phyloP scores from a whole-genome alignment of 2,329 filamentous ascomycete genomes.

The Ascochyta rabiei region DNA sequence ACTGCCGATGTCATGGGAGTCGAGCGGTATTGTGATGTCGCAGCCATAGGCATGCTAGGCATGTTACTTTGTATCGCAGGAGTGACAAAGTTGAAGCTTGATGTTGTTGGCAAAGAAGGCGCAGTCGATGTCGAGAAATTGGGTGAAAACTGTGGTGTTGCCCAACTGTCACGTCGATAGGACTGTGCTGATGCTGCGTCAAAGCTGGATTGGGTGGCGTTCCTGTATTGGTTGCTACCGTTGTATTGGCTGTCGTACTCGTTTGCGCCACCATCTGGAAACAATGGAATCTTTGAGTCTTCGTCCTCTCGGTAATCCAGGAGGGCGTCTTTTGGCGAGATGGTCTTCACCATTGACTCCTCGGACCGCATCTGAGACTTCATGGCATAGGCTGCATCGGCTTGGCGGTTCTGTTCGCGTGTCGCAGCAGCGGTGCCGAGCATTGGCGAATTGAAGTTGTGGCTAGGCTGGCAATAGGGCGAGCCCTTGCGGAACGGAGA shows the following conservation, averaged over 20 bases:
- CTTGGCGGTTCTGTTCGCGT: conserved; percentile 67
- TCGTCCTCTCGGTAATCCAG: conserved; percentile 82
- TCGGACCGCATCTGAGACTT: conserved; percentile 50
- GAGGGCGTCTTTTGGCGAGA: conserved; percentile 91
- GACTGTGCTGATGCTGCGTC: conserved; percentile 44
- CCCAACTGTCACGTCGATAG: conserved; percentile 44
- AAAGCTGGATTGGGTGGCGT: conserved; percentile 44
- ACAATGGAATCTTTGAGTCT: conserved; percentile 73
- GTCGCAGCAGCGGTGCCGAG: conserved; percentile 64
- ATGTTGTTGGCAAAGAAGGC: conserved; percentile 41
- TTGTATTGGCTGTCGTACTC: conserved; percentile 57
- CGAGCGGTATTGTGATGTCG: conserved; percentile 45
- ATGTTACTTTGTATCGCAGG: conserved; percentile 47
- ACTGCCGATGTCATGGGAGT: conserved; percentile 37
- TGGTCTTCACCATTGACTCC: conserved; percentile 70
- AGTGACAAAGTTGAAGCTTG: conserved; percentile 55
- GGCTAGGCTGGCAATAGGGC: conserved; percentile 54
- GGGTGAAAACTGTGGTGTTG: conserved; percentile 42
- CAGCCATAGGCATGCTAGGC: conserved; percentile 40
- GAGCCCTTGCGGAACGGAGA: conserved; percentile 81
- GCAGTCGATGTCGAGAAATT: conserved; percentile 42
- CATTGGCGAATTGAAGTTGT: conserved; percentile 50
- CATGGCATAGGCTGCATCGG: conserved; percentile 58
- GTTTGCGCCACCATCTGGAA: conserved; percentile 65
- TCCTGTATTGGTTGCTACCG: conserved; percentile 49